phyloP scores from a whole-genome alignment of 257 asterid genomes.

The Solanum raphanifolium region DNA sequence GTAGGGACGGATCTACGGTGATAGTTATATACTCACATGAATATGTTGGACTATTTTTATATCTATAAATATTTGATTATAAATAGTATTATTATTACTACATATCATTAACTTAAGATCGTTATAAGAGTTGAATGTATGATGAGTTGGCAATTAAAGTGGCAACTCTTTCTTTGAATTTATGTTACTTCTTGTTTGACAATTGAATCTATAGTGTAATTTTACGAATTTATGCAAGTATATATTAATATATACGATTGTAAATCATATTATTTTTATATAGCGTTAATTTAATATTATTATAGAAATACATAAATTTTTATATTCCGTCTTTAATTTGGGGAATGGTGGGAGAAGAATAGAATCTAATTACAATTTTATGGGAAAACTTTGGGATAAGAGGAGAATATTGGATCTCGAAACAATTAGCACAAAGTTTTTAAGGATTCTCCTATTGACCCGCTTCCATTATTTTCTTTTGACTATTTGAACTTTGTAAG shows the following conservation, averaged over 20 bases:
- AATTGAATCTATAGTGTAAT: background rate
- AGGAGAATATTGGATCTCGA: background rate
- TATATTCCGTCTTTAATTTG: background rate
- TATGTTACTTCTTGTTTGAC: fast-evolving
- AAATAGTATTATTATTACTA: background rate
- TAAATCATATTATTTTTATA: too few species aligned
- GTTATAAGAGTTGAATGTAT: background rate
- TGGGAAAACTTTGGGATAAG: background rate
- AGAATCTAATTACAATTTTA: background rate
- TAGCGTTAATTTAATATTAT: background rate
- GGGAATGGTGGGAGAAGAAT: background rate
- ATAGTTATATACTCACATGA: background rate
- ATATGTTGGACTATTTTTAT: background rate
- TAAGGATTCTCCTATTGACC: background rate
- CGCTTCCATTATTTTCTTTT: background rate
- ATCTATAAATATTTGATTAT: background rate
- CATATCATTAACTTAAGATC: background rate
- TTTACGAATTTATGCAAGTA: background rate
- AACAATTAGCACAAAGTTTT: background rate
- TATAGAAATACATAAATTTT: background rate
- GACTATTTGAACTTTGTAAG: background rate
- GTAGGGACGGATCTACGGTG: background rate
- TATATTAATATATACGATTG: too few species aligned
- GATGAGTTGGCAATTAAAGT: background rate
- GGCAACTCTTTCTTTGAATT: background rate